Base-by-base conservation (phyloP, 2,329 filamentous ascomycete genomes). In the Ciborinia camelliae region DNA sequence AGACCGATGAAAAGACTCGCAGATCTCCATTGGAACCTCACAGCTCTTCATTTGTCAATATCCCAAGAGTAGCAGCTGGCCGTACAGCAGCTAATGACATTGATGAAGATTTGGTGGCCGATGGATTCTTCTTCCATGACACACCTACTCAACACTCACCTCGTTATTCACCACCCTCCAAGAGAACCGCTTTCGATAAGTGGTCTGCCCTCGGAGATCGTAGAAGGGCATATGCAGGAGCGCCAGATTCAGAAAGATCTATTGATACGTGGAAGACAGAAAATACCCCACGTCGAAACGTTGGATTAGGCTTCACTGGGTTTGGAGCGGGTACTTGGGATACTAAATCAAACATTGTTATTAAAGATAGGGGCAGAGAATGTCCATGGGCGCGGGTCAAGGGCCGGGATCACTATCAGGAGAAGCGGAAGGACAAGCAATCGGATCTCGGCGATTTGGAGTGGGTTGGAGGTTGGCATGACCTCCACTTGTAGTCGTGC, bases 381-480 rank as follows among this genome's bases (percentile, higher is more conserved):
- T 84, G 81, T 75, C 84, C 84, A 65, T 84, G 83, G 80, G 68
- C 64, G 69, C 77, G 74, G 68, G 73, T 76, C 63, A 81, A 72
- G 70, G 74, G 71, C 66, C 81, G 84, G 79, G 84, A 86, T 69
- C 67, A 71, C 41, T 73, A 84, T 83, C 84, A 84, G 37, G 62
- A 59, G 47, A 59, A 59, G 37, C 54, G 62, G 14, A 64, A 64
- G 47, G 62, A 60, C 5, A 64, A 64, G 45, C 89, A 74, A 51
- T 88, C 89, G 79, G 84, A 74, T 71, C 78, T 82, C 74, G 88
- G 90, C 79, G 84, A 94, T 75, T 80, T 93, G 81, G 92, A 96
- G 86, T 96, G 94, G 89, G 91, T 97, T 87, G 92, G 92, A 82
- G 91, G 90, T 80, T 96, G 91, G 87, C 87, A 90, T 77, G 77